Evolutionary conservation across 2,329 filamentous ascomycete genomes (phyloP).

Genomic region (Trichoderma koningii): DNA sequence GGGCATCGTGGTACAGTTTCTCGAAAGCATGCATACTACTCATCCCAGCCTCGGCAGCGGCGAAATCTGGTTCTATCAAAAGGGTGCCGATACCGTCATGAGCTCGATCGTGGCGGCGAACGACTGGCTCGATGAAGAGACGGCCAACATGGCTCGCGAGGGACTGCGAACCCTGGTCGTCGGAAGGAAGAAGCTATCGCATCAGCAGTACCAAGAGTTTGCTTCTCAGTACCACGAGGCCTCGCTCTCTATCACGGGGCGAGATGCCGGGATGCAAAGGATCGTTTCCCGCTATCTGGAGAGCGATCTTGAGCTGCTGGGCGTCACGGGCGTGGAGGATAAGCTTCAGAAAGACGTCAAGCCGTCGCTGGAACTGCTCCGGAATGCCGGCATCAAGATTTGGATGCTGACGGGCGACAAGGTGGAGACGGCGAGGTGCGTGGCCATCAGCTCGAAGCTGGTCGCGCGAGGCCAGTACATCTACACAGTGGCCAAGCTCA

Average conservation of each 20-base stretch:
- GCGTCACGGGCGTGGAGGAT: conserved; percentile 98
- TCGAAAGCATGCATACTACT: conserved; percentile 55
- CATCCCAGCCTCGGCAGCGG: conserved; percentile 57
- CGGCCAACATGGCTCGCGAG: conserved; percentile 98
- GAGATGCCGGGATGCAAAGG: conserved; percentile 78
- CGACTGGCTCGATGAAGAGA: conserved; percentile 98
- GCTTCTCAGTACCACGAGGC: conserved; percentile 73
- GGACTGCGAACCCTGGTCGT: conserved; percentile 92
- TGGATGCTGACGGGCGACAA: conserved; percentile 99
- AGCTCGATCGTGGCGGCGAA: conserved; percentile 91
- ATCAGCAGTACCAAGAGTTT: conserved; percentile 80
- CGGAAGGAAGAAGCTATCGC: conserved; percentile 82
- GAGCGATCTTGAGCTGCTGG: conserved; percentile 83
- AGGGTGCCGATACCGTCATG: conserved; percentile 98
- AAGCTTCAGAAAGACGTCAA: conserved; percentile 96
- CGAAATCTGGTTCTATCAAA: conserved; percentile 98
- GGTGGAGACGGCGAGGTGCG: conserved; percentile 94
- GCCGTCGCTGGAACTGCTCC: conserved; percentile 87
- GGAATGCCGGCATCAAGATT: conserved; percentile 97
- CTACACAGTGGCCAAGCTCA: conserved; percentile 85
- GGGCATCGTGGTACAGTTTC: conserved; percentile 93
- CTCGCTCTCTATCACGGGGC: conserved; percentile 74
- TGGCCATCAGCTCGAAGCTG: conserved; percentile 91
- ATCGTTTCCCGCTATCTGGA: conserved; percentile 83
- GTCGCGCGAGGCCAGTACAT: conserved; percentile 94